Evolutionary conservation across 805 yeast species (phyloP).

Genomic region (Metschnikowia drakensbergensis): DNA sequence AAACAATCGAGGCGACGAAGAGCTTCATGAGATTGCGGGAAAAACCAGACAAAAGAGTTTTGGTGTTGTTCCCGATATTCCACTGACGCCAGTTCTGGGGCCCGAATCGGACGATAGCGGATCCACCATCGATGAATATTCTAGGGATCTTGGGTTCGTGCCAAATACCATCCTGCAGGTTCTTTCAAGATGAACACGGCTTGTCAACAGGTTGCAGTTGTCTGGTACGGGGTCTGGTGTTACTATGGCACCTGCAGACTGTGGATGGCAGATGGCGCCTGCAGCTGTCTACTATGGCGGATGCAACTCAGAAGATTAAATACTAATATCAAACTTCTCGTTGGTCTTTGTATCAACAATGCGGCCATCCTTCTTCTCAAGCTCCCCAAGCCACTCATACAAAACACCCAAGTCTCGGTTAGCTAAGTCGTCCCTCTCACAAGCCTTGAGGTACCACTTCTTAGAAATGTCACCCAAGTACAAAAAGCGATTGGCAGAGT

Average conservation of each 20-base stretch:
- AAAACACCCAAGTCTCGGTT: constrained; percentile 40
- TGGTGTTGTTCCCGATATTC: constrained; percentile 12
- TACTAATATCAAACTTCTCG: constrained; percentile 11
- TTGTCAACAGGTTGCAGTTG: neutral
- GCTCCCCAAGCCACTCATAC: constrained; percentile 41
- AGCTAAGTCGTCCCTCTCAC: constrained; percentile 39
- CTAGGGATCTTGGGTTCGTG: neutral
- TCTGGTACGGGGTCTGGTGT: neutral
- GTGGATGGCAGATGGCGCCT: too few relatives aligned
- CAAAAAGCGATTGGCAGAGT: constrained; percentile 31
- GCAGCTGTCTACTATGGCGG: too few relatives aligned
- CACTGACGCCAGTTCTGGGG: constrained; percentile 8
- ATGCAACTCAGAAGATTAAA: neutral
- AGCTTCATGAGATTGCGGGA: neutral
- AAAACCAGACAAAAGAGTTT: constrained; percentile 15
- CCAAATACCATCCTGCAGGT: neutral
- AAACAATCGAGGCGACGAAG: constrained; percentile 2
- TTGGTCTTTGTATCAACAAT: constrained; percentile 16
- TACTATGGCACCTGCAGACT: too few relatives aligned
- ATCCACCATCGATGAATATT: constrained; percentile 9
- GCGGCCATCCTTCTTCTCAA: constrained; percentile 21
- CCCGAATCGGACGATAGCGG: constrained; percentile 9
- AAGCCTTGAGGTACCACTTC: constrained; percentile 42
- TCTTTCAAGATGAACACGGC: neutral
- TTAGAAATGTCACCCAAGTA: constrained; percentile 37